Percentiles rank a stretch among this genome's conserved stretches.
These are phyloP conservation scores for Purpureocillium lavendulum DNA, from an alignment of 2,329 filamentous ascomycete genomes.

Conservation along the genomic window DNA sequence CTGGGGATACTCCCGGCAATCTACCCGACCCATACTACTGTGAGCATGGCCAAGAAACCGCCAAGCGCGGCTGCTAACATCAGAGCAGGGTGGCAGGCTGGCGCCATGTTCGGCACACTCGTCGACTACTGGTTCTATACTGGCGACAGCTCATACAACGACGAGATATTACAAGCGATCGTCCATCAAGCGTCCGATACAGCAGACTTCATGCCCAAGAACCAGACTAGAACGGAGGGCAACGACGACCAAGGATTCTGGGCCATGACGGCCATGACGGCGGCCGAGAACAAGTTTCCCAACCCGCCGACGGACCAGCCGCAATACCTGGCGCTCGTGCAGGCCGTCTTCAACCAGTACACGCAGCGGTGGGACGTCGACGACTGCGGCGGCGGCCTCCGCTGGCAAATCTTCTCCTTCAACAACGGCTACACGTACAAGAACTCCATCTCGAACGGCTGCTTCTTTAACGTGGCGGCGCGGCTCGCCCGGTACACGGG, in stretches of 20 bases:
- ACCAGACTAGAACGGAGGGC: slow-evolving; percentile 52
- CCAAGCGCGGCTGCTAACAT: slow-evolving; percentile 7
- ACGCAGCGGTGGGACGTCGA: slow-evolving; percentile 58
- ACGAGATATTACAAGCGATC: slow-evolving; percentile 48
- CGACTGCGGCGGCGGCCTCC: slow-evolving; percentile 62
- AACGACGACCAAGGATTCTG: slow-evolving; percentile 80
- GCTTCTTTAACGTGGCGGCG: slow-evolving; percentile 61
- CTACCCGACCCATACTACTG: slow-evolving; percentile 58
- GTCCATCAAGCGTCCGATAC: slow-evolving; percentile 52
- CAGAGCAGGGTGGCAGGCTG: slow-evolving; percentile 57
- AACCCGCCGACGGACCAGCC: slow-evolving; percentile 54
- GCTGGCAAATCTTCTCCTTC: slow-evolving; percentile 79
- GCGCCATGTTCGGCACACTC: slow-evolving; percentile 61
- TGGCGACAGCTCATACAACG: slow-evolving; percentile 57
- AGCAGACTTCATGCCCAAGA: slow-evolving; percentile 57
- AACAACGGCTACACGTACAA: slow-evolving; percentile 66
- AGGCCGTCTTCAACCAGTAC: slow-evolving; percentile 76
- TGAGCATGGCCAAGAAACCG: slow-evolving; percentile 25
- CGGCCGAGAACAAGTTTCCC: slow-evolving; percentile 68
- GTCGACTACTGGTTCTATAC: slow-evolving; percentile 68
- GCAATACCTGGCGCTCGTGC: slow-evolving; percentile 68
- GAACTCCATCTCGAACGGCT: slow-evolving; percentile 60
- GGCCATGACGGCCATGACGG: slow-evolving; percentile 73
- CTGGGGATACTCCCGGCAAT: slow-evolving; percentile 49
- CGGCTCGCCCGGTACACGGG: slow-evolving; percentile 71